Conservation (phyloP, 2,329 filamentous ascomycete species). For the Exophiala xenobiotica region DNA sequence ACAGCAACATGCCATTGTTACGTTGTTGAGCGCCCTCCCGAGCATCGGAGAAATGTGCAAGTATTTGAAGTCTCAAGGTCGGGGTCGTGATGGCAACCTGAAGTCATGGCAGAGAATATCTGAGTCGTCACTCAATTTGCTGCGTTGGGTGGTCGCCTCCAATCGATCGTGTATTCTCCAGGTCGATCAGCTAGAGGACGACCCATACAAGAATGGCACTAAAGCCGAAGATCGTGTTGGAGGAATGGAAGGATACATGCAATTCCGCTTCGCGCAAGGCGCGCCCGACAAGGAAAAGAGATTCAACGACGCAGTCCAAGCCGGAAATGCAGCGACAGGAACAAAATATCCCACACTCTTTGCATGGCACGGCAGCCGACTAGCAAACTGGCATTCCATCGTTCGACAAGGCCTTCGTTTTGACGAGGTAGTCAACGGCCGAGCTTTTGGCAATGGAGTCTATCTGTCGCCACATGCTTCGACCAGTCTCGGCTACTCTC, state of each 20-base stretch:
- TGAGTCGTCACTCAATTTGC: slow-evolving; percentile 63
- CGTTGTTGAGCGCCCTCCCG: slow-evolving; percentile 43
- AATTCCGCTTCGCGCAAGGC: slow-evolving; percentile 86
- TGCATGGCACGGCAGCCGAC: slow-evolving; percentile 77
- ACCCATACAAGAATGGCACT: neutral
- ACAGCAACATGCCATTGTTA: slow-evolving; percentile 36
- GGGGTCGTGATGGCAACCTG: slow-evolving; percentile 43
- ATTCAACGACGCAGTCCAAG: slow-evolving; percentile 64
- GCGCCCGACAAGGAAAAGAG: slow-evolving; percentile 80
- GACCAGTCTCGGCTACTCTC: slow-evolving; percentile 57
- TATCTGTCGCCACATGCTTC: slow-evolving; percentile 68
- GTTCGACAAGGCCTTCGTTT: slow-evolving; percentile 79
- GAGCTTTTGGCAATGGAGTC: slow-evolving; percentile 74
- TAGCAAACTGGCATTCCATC: slow-evolving; percentile 87
- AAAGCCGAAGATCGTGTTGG: slow-evolving; percentile 54
- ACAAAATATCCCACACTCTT: slow-evolving; percentile 68
- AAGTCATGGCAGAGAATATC: slow-evolving; percentile 61
- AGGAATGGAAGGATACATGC: slow-evolving; percentile 67
- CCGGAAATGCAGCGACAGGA: slow-evolving; percentile 39
- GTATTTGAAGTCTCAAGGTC: slow-evolving; percentile 44
- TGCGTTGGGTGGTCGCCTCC: slow-evolving; percentile 87
- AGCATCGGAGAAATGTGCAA: slow-evolving; percentile 41
- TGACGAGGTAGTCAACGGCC: slow-evolving; percentile 60
- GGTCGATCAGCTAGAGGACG: slow-evolving; percentile 52
- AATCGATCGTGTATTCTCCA: slow-evolving; percentile 85